Evolutionary conservation across 139 green algal genomes (phyloP), one percentile per base, ranked within the genome.

Genomic region (Micromonas commoda): DNA sequence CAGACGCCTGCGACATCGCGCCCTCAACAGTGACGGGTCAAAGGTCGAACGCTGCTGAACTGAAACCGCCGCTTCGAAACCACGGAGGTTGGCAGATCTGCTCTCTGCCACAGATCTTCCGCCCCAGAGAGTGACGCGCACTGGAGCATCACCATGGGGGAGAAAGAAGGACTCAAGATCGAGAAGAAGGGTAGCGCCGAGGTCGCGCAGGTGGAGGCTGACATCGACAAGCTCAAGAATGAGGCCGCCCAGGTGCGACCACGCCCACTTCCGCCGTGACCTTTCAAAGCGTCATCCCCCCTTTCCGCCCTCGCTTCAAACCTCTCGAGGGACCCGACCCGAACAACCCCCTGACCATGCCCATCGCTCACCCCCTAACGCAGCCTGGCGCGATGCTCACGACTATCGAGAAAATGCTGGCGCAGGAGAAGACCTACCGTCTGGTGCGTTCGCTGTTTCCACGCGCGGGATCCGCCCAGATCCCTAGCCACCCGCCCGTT

Each of bases 391-490:
- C 66, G 32, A 24, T 77, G 29, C 29, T 23, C 2, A 19, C 54
- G 16, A 86, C 89, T 0, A 66, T 97, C 0, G 91, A 97, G 34
- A 85, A 69, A 0, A 81, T 97, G 76, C 83, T 97, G 23, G 86
- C 81, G 23, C 66, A 97, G 19, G 93, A 97, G 85, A 97, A 97
- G 83, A 79, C 81, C 73, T 84, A 87, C 29, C 87, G 93, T 0
- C 67, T 96, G 38, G 89, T 88, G 16, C 45, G 45, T 57, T 16
- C 45, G 45, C 45, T 9, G 9, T 16, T 9, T 57, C 45, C 91
- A 96, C 38, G 37, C 63, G 13, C 28, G 9, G 16, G 28, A 32
- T 69, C 63, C 9, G 13, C 9, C 63, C 63, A 32, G 26, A 32
- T 37, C 63, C 6, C n/a, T n/a, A n/a, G n/a, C n/a, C 63, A 6